A percentile compares a stretch with the other conserved stretches of the same genome.
Evolutionary conservation across 2,329 filamentous ascomycete species (phyloP).

Genomic region (Penicillium fuscoglaucum): DNA sequence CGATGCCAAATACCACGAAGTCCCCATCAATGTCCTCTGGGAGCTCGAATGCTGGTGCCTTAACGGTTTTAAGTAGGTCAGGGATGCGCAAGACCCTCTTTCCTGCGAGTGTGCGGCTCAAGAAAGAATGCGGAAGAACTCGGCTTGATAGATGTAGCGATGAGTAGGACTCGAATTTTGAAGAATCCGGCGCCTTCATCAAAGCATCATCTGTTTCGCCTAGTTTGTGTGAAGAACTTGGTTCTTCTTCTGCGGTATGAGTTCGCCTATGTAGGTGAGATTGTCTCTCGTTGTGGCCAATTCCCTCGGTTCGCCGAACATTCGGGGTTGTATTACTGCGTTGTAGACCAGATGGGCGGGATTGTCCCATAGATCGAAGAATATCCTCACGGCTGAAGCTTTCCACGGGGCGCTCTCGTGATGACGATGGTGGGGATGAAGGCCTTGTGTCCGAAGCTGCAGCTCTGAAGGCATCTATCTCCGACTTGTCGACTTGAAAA

Average conservation of each 20-base stretch:
- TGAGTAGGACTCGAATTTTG: conserved; percentile 83
- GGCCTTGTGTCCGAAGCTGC: conserved; percentile 37
- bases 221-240: conserved; percentile 22
- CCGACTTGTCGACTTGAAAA: conserved; percentile 46
- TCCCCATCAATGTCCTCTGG: conserved; percentile 80
- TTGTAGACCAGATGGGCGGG: conserved; percentile 32
- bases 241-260: conserved; percentile 25
- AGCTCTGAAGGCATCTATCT: conserved; percentile 45
- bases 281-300: conserved; percentile 18
- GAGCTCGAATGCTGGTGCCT: conserved; percentile 76
- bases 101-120: conserved; percentile 73
- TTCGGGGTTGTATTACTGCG: conserved; percentile 40
- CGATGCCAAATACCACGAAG: conserved; percentile 82
- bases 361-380: conserved; percentile 35
- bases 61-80: conserved; percentile 76
- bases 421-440: conserved; percentile 47
- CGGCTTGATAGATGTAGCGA: conserved; percentile 79
- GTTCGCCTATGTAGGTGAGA: conserved; percentile 27
- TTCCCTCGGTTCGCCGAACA: conserved; percentile 19
- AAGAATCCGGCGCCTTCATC: conserved; percentile 49
- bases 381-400: conserved; percentile 67
- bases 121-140: conserved; percentile 75
- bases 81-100: conserved; percentile 79
- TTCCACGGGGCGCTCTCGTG: conserved; percentile 49
- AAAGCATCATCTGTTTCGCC: conserved; percentile 17